Evolutionary conservation across 345 rosid species (phyloP).

Genomic region (Euclidium syriacum): DNA sequence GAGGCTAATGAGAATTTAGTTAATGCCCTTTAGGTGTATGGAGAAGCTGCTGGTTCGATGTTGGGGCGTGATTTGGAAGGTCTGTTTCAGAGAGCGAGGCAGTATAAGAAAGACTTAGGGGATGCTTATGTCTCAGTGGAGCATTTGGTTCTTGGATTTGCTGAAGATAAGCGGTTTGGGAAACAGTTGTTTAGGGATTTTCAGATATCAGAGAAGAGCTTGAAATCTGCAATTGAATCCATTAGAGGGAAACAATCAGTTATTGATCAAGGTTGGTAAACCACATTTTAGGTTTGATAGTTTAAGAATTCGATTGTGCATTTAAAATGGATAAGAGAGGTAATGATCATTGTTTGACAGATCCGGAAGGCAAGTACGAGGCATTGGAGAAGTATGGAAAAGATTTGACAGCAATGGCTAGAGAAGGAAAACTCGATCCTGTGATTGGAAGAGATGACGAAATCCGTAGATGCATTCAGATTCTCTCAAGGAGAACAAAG

Average conservation of each 20-base stretch:
- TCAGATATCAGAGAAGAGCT: constrained; percentile 50
- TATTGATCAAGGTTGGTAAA: constrained; percentile 78
- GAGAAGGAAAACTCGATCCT: constrained; percentile 94
- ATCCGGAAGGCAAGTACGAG: constrained; percentile 98
- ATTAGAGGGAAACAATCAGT: constrained; percentile 97
- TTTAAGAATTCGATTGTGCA: not conserved
- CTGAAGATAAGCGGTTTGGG: constrained; percentile 84
- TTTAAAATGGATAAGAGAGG: not conserved
- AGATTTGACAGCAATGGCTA: constrained; percentile 97
- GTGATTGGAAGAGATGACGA: constrained; percentile 99
- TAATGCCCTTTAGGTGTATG: constrained; percentile 52
- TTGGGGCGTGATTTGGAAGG: constrained; percentile 92
- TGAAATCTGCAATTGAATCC: constrained; percentile 83
- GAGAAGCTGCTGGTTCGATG: constrained; percentile 91
- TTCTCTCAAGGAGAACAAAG: constrained; percentile 96
- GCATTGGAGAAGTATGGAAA: constrained; percentile 93
- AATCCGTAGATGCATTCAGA: constrained; percentile 96
- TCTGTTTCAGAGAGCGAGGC: constrained; percentile 71
- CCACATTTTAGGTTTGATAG: not conserved
- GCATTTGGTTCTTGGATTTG: constrained; percentile 87
- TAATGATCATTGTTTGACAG: constrained; percentile 36
- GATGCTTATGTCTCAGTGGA: constrained; percentile 95
- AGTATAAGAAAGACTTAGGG: constrained; percentile 78
- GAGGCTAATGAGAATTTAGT: not conserved
- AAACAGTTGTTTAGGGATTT: constrained; percentile 83